Conservation (phyloP, 2,329 filamentous ascomycete genomes). For the Trichoderma arundinaceum region DNA sequence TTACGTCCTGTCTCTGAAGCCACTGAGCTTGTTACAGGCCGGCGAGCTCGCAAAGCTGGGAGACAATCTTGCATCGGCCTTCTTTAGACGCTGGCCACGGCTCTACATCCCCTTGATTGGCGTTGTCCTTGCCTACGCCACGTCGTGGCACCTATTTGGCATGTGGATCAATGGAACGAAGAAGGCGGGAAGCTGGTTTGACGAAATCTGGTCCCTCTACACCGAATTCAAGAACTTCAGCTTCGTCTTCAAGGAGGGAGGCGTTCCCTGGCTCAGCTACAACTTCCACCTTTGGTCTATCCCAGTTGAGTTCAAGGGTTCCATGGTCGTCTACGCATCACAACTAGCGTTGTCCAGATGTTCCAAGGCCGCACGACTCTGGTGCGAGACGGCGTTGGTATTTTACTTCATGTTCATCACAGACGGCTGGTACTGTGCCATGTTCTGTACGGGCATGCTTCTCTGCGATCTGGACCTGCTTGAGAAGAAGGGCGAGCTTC, state of each 20-base stretch:
- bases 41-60: constrained; percentile 50
- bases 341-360: constrained; percentile 63
- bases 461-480: constrained; percentile 66
- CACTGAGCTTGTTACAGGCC: constrained; percentile 53
- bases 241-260: constrained; percentile 66
- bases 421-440: constrained; percentile 66
- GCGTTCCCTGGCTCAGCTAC: constrained; percentile 56
- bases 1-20: constrained; percentile 60
- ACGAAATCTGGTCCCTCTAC: constrained; percentile 58
- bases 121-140: constrained; percentile 58
- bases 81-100: constrained; percentile 57
- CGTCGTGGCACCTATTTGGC: constrained; percentile 59
- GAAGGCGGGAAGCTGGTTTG: constrained; percentile 49
- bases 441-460: constrained; percentile 67
- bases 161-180: constrained; percentile 50
- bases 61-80: constrained; percentile 53
- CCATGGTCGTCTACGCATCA: constrained; percentile 65
- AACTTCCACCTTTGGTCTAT: constrained; percentile 69
- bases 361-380: constrained; percentile 59
- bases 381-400: constrained; percentile 58
- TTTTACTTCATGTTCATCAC: constrained; percentile 71
- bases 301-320: constrained; percentile 67
- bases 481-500: constrained; percentile 56
- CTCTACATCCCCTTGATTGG: constrained; percentile 59
- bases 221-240: constrained; percentile 71